Conservation (phyloP, 495 filamentous ascomycete species). For the Acidomyces sp. region DNA sequence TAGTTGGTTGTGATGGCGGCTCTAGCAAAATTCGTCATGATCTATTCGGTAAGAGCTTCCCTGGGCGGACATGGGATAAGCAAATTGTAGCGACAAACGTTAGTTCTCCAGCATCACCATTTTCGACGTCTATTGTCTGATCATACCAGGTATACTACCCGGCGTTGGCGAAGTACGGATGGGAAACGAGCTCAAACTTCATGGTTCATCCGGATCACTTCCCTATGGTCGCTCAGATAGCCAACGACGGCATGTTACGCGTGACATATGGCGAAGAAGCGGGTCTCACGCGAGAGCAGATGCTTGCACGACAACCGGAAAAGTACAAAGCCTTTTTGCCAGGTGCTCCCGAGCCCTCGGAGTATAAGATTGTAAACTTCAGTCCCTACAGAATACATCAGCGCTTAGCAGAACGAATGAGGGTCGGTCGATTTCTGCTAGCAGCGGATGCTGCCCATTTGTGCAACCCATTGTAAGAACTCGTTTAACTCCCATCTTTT, state of each 20-base stretch:
- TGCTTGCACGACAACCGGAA: conserved; percentile 38
- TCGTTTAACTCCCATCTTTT: background rate
- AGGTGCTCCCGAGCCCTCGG: conserved; percentile 41
- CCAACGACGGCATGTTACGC: conserved; percentile 41
- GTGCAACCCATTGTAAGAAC: conserved; percentile 38
- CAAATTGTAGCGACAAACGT: conserved; percentile 53
- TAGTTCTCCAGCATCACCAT: background rate
- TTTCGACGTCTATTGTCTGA: background rate
- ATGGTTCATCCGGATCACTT: conserved; percentile 45
- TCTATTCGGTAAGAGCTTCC: conserved; percentile 43
- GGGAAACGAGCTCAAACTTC: conserved; percentile 38
- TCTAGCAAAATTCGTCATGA: conserved; percentile 39
- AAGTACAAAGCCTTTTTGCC: conserved; percentile 44
- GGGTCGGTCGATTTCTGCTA: conserved; percentile 41
- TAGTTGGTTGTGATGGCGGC: conserved; percentile 46
- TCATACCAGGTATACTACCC: background rate
- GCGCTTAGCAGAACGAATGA: conserved; percentile 42
- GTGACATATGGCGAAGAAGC: conserved; percentile 45
- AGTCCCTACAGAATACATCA: conserved; percentile 50
- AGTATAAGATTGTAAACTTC: conserved; percentile 42
- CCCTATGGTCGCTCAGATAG: conserved; percentile 46
- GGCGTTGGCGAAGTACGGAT: conserved; percentile 39
- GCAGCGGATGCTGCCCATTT: conserved; percentile 48
- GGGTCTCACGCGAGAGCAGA: conserved; percentile 40
- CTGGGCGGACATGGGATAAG: conserved; percentile 44